Conservation (phyloP, 306 rosid genomes). For the Vachellia collinsii region DNA sequence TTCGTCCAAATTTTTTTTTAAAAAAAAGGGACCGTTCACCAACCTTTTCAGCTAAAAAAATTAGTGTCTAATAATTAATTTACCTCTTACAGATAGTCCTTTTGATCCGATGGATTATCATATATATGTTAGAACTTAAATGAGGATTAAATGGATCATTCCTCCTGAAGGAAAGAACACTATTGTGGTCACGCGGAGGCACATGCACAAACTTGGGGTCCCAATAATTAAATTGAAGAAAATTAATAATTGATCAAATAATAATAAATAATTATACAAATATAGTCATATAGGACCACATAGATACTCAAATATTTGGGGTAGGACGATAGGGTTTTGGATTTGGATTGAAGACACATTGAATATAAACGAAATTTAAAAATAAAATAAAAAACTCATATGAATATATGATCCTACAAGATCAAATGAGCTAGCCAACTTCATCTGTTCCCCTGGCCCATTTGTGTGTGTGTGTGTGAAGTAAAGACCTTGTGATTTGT, state of each 20-base stretch:
- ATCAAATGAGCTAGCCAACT: not conserved
- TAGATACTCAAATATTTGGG: not conserved
- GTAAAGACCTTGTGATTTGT: too few relatives aligned
- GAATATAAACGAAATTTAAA: too few relatives aligned
- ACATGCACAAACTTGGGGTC: not conserved
- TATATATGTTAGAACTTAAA: not conserved
- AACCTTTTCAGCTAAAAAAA: not conserved
- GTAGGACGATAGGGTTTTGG: not conserved
- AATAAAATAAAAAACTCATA: too few relatives aligned
- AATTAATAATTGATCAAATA: not conserved
- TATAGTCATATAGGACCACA: slow-evolving; percentile 10
- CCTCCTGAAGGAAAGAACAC: not conserved
- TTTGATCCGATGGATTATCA: not conserved
- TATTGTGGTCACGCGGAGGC: not conserved
- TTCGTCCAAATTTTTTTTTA: not conserved
- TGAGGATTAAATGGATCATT: not conserved
- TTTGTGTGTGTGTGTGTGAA: not conserved
- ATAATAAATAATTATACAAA: not conserved
- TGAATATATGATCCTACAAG: too few relatives aligned
- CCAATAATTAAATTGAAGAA: slow-evolving; percentile 6
- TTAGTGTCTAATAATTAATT: not conserved
- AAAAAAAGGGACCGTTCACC: not conserved
- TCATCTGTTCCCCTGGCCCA: not conserved
- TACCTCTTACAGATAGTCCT: not conserved
- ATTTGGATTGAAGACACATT: not conserved